A percentile compares a stretch with the other conserved stretches of the same genome.
Conservation (phyloP, 2,329 filamentous ascomycete species). For the Epichloe elymi region DNA sequence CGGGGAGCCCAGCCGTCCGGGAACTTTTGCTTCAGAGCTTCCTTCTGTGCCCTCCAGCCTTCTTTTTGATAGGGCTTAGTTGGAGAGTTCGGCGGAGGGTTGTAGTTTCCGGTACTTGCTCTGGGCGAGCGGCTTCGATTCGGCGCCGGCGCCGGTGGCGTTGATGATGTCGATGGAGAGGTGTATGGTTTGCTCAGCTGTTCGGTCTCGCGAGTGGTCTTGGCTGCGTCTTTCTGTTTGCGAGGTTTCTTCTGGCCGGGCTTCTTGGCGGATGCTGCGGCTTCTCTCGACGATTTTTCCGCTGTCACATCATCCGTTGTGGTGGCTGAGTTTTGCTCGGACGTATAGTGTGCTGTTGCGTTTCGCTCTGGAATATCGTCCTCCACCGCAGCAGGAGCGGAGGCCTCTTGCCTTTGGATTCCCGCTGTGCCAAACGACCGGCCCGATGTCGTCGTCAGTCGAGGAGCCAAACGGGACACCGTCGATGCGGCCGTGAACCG, state of each 20-base stretch:
- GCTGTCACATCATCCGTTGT: too few relatives aligned
- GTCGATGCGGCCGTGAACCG: neutral
- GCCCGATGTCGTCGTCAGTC: neutral
- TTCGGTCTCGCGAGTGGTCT: neutral
- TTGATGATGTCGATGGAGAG: neutral
- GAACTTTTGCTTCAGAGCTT: conserved; percentile 64
- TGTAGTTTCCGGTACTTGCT: neutral
- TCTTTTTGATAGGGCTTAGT: conserved; percentile 18
- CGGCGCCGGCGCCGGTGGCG: neutral
- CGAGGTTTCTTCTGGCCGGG: neutral
- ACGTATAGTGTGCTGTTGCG: neutral
- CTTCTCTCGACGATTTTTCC: too few relatives aligned
- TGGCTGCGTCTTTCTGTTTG: neutral
- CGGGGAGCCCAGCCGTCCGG: conserved; percentile 67
- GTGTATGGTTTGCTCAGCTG: neutral
- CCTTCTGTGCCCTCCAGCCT: conserved; percentile 65
- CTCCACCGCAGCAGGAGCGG: neutral
- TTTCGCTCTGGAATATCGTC: neutral
- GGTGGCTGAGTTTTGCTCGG: neutral
- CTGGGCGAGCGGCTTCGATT: too few relatives aligned
- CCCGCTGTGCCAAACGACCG: neutral
- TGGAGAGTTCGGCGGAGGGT: neutral
- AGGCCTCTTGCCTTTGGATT: neutral
- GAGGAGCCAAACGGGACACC: neutral
- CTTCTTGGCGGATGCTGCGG: neutral